phyloP scores from a whole-genome alignment of 148 eudicot species.

The Amaranthus cruentus region DNA sequence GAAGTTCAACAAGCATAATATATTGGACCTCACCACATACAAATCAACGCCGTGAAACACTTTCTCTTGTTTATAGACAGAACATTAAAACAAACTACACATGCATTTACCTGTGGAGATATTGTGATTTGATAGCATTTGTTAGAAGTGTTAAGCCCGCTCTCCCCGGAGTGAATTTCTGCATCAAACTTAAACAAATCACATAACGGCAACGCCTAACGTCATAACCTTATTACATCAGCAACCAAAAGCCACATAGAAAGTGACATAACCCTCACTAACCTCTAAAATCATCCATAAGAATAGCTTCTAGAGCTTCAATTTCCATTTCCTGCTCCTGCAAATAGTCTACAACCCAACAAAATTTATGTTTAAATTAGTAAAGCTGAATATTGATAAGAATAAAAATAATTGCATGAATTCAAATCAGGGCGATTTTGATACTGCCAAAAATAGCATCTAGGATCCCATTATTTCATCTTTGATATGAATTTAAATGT shows the following conservation, averaged over 20 bases:
- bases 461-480: neutral
- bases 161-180: conserved; percentile 89
- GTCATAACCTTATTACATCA: neutral
- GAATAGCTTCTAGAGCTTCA: conserved; percentile 86
- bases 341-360: conserved; percentile 47
- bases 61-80: neutral
- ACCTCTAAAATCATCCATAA: conserved; percentile 86
- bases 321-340: conserved; percentile 96
- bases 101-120: conserved; percentile 58
- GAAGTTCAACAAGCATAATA: neutral
- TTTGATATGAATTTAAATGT: too few relatives aligned
- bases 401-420: too few relatives aligned
- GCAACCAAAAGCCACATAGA: neutral
- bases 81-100: neutral
- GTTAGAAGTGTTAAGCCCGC: conserved; percentile 85
- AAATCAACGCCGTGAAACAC: neutral
- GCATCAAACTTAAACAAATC: conserved; percentile 31
- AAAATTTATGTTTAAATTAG: neutral
- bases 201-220: neutral
- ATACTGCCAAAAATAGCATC: too few relatives aligned
- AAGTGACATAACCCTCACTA: conserved; percentile 8
- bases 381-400: neutral
- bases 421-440: neutral
- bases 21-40: neutral
- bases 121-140: conserved; percentile 71